Evolutionary conservation across 495 filamentous ascomycete genomes (phyloP), one percentile per base, ranked within the genome.

Genomic region (Collariella sp.): DNA sequence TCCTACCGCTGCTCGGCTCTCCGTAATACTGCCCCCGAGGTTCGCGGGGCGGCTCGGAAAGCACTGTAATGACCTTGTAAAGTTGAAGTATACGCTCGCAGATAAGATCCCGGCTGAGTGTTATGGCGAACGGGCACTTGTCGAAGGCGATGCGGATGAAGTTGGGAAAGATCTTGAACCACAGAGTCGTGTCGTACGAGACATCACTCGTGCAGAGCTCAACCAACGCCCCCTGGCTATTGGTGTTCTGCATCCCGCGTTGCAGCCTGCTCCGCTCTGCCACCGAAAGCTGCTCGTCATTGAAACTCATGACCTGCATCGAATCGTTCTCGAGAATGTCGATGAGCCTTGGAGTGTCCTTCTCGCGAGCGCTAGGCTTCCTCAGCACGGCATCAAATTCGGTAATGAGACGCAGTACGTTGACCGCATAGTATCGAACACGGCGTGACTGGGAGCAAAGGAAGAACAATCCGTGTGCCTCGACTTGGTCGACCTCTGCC

Each of bases 141-240:
- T 97, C 88, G 60, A 88, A 93, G 43, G 88, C 91, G 54, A 94
- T 86, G 5, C 89, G 83, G 39, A 97, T 86, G 26, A 99, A 80
- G 66, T 95, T 97, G 9, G 93, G 94, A 61, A 99, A 99, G 9
- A 96, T 83, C 64, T 96, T 96, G 64, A 93, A 91, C 93, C 93
- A 99, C 42, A 99, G 68, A 0, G 89, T 94, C 4, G 89, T 85
- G 64, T 98, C 93, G 62, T 96, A 95, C 3, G 89, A 88, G 16
- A 93, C 84, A 57, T 97, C 93, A 67, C 93, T 97, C 68, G 88
- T 89, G 69, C 93, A 96, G 29, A 99, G 79, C 64, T 97, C 91
- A 31, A 96, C 86, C 12, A 97, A 72, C 12, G 88, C 94, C 43
- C 88, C 89, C 61, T 89, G 83, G 23, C 83, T 80, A 57, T 89